Conservation (phyloP, 208 protist genomes). For the Porcisia hertigi region DNA sequence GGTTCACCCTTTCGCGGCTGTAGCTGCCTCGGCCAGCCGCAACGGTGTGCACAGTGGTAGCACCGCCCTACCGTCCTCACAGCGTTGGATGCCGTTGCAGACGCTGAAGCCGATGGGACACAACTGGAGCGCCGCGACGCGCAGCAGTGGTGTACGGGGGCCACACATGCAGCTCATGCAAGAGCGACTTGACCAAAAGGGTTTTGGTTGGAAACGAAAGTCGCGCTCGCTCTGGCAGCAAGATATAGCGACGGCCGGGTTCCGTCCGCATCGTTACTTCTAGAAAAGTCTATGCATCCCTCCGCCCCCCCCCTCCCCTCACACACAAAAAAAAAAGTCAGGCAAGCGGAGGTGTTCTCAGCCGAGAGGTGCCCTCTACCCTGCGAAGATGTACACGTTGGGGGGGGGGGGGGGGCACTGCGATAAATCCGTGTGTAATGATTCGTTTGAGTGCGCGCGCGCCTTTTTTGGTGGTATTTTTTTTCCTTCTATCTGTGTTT, state of each 20-base stretch:
- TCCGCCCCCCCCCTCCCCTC: background rate
- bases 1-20: conserved; percentile 15
- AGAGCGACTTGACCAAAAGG: conserved; percentile 82
- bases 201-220: conserved; percentile 89
- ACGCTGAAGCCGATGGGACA: conserved; percentile 81
- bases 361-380: too few relatives aligned
- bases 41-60: background rate
- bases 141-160: conserved; percentile 64
- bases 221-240: conserved; percentile 87
- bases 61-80: background rate
- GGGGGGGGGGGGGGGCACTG: too few relatives aligned
- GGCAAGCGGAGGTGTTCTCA: background rate
- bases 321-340: background rate
- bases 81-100: conserved; percentile 60
- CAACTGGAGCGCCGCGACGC: conserved; percentile 53
- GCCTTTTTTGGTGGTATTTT: background rate
- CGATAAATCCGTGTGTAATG: background rate
- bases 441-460: background rate
- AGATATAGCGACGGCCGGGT: conserved; percentile 79
- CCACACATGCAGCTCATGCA: conserved; percentile 80
- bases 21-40: background rate
- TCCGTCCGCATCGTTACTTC: conserved; percentile 84
- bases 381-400: too few relatives aligned
- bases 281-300: conserved; percentile 19
- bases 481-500: conserved; percentile 6